Evolutionary conservation across 2,329 filamentous ascomycete species (phyloP).

Genomic region (Aspergillus brasiliensis): DNA sequence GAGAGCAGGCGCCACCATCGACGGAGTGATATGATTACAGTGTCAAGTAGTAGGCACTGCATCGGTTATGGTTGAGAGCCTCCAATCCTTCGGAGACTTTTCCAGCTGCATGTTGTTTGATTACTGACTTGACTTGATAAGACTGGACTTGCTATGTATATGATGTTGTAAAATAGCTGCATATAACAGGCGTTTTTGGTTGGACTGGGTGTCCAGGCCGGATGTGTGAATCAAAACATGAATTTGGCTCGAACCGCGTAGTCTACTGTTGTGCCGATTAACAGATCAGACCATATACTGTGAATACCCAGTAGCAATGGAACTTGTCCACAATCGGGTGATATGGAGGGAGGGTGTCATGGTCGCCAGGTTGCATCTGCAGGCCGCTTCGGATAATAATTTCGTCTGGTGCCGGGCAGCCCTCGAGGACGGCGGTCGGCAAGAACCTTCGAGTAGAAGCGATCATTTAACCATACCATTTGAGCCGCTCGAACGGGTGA

Average conservation of each 20-base stretch:
- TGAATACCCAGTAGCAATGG: not conserved
- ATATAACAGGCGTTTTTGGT: constrained; percentile 13
- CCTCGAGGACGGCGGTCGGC: constrained; percentile 6
- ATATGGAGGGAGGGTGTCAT: not conserved
- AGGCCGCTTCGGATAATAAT: constrained; percentile 18
- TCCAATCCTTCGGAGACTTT: not conserved
- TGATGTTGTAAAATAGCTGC: constrained; percentile 17
- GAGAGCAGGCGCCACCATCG: constrained; percentile 9
- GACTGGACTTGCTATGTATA: constrained; percentile 9
- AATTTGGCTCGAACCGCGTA: not conserved
- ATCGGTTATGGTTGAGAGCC: not conserved
- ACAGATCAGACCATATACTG: not conserved
- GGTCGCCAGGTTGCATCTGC: not conserved
- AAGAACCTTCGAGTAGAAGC: not conserved
- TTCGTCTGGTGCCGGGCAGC: constrained; percentile 13
- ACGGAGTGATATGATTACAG: not conserved
- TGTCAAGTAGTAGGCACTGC: not conserved
- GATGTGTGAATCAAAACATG: not conserved
- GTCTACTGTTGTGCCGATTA: not conserved
- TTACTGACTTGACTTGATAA: not conserved
- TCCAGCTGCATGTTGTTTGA: not conserved
- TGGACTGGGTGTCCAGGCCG: not conserved
- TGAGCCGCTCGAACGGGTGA: not conserved
- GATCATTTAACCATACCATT: not conserved
- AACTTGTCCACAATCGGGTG: not conserved